Conservation (phyloP, 78 protist genomes). For the Dictyostelium intermedium region DNA sequence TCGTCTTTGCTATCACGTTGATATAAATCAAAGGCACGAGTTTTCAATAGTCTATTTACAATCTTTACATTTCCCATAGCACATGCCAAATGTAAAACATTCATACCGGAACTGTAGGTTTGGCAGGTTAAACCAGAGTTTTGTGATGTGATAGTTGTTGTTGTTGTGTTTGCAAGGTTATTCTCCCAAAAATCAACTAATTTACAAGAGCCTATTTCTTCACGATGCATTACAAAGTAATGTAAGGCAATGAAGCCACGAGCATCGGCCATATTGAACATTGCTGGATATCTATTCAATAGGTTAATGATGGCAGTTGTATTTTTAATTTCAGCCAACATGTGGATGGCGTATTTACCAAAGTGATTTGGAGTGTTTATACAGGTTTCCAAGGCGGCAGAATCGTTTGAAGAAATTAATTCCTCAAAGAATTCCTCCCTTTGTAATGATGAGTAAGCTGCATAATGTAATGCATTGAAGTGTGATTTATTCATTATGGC, state of each 20-base stretch:
- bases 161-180: background rate
- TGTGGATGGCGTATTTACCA: background rate
- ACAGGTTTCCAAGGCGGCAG: background rate
- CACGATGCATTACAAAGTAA: background rate
- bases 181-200: background rate
- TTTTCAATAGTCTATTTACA: background rate
- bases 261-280: background rate
- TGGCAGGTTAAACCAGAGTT: background rate
- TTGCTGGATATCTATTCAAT: background rate
- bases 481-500: background rate
- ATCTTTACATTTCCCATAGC: background rate
- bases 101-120: background rate
- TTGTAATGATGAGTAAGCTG: background rate
- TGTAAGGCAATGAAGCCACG: background rate
- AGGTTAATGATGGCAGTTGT: background rate
- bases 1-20: background rate
- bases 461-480: background rate
- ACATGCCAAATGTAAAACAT: background rate
- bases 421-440: background rate
- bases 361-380: background rate
- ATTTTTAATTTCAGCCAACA: constrained; percentile 9
- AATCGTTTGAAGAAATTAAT: background rate
- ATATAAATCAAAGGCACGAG: background rate
- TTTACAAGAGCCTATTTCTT: background rate
- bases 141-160: background rate